A percentile compares a stretch with the other conserved stretches of the same genome.
Evolutionary conservation across 768 basidiomycete species (phyloP).

Genomic region (Phlegmacium glaucopus): DNA sequence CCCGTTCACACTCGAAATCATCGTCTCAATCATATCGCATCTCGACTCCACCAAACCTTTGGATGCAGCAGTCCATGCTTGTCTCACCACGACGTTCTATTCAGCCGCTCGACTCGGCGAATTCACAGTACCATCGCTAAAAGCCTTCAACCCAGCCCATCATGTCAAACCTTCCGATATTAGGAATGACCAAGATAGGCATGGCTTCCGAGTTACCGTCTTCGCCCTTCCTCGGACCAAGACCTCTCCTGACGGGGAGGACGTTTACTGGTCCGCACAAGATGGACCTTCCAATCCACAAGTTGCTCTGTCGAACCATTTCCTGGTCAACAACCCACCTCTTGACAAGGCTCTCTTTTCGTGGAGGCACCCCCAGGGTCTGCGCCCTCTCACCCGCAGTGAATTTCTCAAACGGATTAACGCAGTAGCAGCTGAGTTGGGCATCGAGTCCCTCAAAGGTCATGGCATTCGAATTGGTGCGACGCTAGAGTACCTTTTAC

Average conservation of each 20-base stretch:
- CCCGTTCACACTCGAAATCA: not conserved
- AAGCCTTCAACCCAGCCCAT: no score
- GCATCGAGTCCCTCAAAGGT: conserved; percentile 13
- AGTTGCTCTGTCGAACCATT: conserved; percentile 17
- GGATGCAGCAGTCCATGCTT: conserved; percentile 18
- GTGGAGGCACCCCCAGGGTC: not conserved
- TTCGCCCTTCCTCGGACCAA: conserved; percentile 14
- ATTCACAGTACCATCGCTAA: no score
- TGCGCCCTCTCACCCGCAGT: conserved; percentile 4
- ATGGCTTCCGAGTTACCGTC: conserved; percentile 15
- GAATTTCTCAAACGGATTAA: conserved; percentile 4
- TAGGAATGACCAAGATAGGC: no score
- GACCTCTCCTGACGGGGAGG: conserved; percentile 12
- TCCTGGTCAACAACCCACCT: conserved; percentile 21
- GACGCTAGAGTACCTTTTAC: conserved; percentile 22
- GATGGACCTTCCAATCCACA: conserved; percentile 14
- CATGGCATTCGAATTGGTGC: conserved; percentile 29
- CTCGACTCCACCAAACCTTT: conserved; percentile 11
- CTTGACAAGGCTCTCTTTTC: conserved; percentile 6
- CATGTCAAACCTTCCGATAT: no score
- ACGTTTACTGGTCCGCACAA: conserved; percentile 22
- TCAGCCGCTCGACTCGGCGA: not conserved
- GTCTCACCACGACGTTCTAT: conserved; percentile 18
- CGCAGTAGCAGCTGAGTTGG: conserved; percentile 3
- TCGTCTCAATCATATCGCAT: not conserved